These are phyloP conservation scores for Trypanosoma avium DNA, from an alignment of 208 protist genomes.

Conservation along the genomic window DNA sequence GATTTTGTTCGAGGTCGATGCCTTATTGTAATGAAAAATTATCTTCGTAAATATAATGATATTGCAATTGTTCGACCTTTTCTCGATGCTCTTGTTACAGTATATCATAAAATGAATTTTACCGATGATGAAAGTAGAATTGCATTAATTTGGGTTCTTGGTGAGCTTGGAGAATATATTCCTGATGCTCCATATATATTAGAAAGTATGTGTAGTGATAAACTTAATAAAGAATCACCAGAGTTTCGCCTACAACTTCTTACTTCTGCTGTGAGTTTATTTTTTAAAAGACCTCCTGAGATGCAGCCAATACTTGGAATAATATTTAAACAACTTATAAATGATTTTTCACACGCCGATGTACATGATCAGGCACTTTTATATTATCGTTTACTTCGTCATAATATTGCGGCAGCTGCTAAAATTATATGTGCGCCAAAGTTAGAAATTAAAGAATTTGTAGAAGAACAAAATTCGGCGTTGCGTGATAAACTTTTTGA, in stretches of 20 bases:
- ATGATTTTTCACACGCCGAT: slow-evolving; percentile 85
- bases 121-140: slow-evolving; percentile 54
- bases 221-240: slow-evolving; percentile 38
- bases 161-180: slow-evolving; percentile 89
- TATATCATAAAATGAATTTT: slow-evolving; percentile 45
- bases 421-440: slow-evolving; percentile 60
- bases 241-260: slow-evolving; percentile 85
- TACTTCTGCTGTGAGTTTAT: slow-evolving; percentile 82
- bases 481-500: slow-evolving; percentile 84
- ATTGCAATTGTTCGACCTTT: slow-evolving; percentile 43
- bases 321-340: slow-evolving; percentile 70
- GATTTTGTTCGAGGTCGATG: slow-evolving; percentile 55
- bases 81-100: slow-evolving; percentile 41
- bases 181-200: slow-evolving; percentile 91
- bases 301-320: slow-evolving; percentile 83
- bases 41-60: slow-evolving; percentile 72
- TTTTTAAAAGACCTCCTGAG: slow-evolving; percentile 93
- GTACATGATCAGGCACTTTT: slow-evolving; percentile 83
- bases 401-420: slow-evolving; percentile 42
- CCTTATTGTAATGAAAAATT: slow-evolving; percentile 73
- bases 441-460: slow-evolving; percentile 46
- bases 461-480: slow-evolving; percentile 61
- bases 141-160: slow-evolving; percentile 88
- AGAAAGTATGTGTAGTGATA: slow-evolving; percentile 62
- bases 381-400: slow-evolving; percentile 81